These are phyloP conservation scores for Salvia hispanica DNA, from an alignment of 257 asterid species.

Conservation along the genomic window DNA sequence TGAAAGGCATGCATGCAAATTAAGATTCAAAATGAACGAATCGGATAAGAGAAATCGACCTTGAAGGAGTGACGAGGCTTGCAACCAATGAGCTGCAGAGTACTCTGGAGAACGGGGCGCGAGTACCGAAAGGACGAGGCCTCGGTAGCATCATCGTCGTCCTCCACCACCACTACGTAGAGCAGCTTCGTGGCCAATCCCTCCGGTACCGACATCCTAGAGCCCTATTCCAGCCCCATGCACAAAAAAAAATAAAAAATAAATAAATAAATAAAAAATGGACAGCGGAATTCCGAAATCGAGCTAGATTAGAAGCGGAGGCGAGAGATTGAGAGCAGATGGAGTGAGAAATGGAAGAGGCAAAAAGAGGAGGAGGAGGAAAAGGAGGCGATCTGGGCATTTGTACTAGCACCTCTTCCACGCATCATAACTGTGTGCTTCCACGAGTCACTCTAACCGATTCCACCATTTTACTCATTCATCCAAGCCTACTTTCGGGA, in stretches of 20 bases:
- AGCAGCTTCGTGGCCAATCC: conserved; percentile 62
- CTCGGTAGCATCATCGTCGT: conserved; percentile 26
- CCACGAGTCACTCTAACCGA: no score
- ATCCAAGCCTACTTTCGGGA: no score
- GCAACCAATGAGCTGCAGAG: conserved; percentile 94
- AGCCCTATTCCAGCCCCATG: conserved; percentile 30
- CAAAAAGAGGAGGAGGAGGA: conserved; percentile 26
- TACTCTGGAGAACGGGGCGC: conserved; percentile 81
- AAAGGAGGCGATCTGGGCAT: conserved; percentile 60
- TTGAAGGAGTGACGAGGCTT: conserved; percentile 88
- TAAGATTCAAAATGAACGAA: conserved; percentile 8
- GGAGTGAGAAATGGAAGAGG: conserved; percentile 16
- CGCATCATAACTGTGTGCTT: no score
- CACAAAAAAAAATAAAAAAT: conserved; percentile 19
- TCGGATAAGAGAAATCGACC: conserved; percentile 39
- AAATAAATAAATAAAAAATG: no score
- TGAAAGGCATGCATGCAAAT: conserved; percentile 37
- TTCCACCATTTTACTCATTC: no score
- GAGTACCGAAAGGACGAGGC: conserved; percentile 73
- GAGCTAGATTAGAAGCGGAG: conserved; percentile 22
- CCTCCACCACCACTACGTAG: conserved; percentile 74
- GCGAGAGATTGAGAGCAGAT: conserved; percentile 6
- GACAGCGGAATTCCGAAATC: conserved; percentile 8
- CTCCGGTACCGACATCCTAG: conserved; percentile 57
- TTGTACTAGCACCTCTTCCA: conserved; percentile 42